These are phyloP conservation scores for Pyrenophora graminea DNA, from an alignment of 2,329 filamentous ascomycete species.

Conservation along the genomic window DNA sequence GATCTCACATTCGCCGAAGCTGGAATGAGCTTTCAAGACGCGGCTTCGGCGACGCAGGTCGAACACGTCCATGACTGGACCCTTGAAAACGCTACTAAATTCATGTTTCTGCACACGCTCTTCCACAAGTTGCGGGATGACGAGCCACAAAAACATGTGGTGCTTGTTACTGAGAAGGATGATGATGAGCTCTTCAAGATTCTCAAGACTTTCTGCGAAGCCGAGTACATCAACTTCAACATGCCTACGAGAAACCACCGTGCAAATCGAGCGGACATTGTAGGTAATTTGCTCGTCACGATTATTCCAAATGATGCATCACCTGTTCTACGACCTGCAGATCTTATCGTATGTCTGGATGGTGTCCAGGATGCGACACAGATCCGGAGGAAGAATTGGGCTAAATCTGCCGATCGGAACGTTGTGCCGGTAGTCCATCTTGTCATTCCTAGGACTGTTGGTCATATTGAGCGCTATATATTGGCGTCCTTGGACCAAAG, in stretches of 20 bases:
- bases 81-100: constrained; percentile 39
- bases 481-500: constrained; percentile 17
- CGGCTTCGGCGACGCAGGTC: constrained; percentile 20
- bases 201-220: constrained; percentile 32
- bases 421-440: constrained; percentile 44
- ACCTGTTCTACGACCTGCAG: constrained; percentile 31
- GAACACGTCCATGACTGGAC: constrained; percentile 33
- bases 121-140: constrained; percentile 26
- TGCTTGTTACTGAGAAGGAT: constrained; percentile 33
- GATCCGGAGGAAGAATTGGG: constrained; percentile 35
- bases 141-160: constrained; percentile 29
- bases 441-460: constrained; percentile 48
- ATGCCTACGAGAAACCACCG: constrained; percentile 28
- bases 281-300: constrained; percentile 38
- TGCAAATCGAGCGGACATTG: constrained; percentile 7
- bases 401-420: constrained; percentile 19
- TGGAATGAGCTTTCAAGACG: constrained; percentile 8
- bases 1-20: constrained; percentile 38
- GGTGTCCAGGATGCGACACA: constrained; percentile 32
- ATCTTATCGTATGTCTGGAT: constrained; percentile 50
- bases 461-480: constrained; percentile 52
- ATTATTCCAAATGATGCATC: constrained; percentile 37
- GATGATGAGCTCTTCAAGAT: constrained; percentile 31
- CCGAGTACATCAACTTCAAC: constrained; percentile 28
- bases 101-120: constrained; percentile 35